Conservation (phyloP, 345 rosid species). For the Syzygium oleosum region DNA sequence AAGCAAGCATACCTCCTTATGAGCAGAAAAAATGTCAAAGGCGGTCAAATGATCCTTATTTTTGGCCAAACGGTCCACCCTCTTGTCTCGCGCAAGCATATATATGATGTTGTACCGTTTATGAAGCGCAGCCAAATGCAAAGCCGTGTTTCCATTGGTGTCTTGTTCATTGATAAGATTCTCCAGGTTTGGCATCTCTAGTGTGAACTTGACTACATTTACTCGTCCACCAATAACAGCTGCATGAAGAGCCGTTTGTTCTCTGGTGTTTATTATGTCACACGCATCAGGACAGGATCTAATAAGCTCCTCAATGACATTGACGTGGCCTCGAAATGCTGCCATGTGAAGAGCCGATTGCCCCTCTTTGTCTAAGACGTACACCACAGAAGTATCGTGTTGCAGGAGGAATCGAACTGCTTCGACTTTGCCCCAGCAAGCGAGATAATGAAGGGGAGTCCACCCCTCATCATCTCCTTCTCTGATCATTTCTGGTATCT, state of each 20-base stretch:
- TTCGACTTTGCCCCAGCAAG: rapidly evolving
- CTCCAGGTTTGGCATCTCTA: rapidly evolving
- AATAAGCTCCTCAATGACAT: not conserved
- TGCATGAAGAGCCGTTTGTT: not conserved
- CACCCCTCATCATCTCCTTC: not conserved
- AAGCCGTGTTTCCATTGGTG: not conserved
- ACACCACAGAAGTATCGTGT: not conserved
- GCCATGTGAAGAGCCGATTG: not conserved
- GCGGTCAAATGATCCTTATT: not conserved
- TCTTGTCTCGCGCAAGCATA: not conserved
- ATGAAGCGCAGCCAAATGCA: not conserved
- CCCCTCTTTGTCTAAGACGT: not conserved
- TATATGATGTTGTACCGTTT: not conserved
- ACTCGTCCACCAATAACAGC: not conserved
- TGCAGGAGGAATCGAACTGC: rapidly evolving
- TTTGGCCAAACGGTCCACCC: not conserved
- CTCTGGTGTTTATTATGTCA: not conserved
- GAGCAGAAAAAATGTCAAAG: rapidly evolving
- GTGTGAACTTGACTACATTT: not conserved
- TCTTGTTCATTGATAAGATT: not conserved
- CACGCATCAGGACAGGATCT: not conserved
- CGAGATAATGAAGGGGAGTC: not conserved
- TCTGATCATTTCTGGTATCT: not conserved
- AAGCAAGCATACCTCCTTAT: rapidly evolving
- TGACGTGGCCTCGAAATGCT: not conserved